These are phyloP conservation scores for Penicillium angulare DNA, from an alignment of 495 filamentous ascomycete species.

Conservation along the genomic window DNA sequence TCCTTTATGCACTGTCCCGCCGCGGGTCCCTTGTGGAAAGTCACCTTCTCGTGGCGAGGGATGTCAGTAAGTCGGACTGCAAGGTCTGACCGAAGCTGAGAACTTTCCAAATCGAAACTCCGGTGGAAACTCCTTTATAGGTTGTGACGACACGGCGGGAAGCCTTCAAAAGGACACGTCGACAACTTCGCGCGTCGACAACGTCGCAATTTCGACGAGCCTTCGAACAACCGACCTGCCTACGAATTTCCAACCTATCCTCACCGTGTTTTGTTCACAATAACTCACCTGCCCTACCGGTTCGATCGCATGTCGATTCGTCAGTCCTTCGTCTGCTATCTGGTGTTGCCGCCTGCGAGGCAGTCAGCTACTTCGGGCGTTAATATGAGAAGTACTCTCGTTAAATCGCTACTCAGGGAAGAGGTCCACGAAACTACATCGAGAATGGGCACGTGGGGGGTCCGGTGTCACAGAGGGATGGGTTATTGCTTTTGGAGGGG, in stretches of 20 bases:
- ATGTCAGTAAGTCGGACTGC: constrained; percentile 1
- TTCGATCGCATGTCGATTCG: constrained; percentile 7
- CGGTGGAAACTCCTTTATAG: constrained; percentile 2
- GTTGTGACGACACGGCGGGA: constrained; percentile 2
- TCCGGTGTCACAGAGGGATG: constrained; percentile 1
- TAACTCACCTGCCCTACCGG: constrained; percentile 6
- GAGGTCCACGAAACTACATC: constrained; percentile 5
- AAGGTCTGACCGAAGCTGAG: constrained; percentile 6
- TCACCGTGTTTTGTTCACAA: constrained; percentile 1
- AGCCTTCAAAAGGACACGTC: constrained; percentile 3
- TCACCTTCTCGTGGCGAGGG: constrained; percentile 1
- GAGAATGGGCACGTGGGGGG: constrained; percentile 1
- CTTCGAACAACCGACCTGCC: constrained; percentile 4
- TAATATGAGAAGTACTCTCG: constrained; percentile 5
- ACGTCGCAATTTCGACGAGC: not conserved
- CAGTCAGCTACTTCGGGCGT: constrained; percentile 1
- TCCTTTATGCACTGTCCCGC: too few relatives aligned
- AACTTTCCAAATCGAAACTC: constrained; percentile 1
- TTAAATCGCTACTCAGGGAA: constrained; percentile 6
- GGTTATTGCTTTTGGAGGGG: constrained; percentile 2
- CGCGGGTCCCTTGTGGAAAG: constrained; percentile 7
- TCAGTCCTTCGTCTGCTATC: constrained; percentile 5
- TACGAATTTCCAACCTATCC: not conserved
- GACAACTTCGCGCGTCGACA: constrained; percentile 3
- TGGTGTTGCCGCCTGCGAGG: constrained; percentile 8